These are phyloP conservation scores for Schrenkiella parvula DNA, from an alignment of 345 rosid genomes.

Conservation along the genomic window DNA sequence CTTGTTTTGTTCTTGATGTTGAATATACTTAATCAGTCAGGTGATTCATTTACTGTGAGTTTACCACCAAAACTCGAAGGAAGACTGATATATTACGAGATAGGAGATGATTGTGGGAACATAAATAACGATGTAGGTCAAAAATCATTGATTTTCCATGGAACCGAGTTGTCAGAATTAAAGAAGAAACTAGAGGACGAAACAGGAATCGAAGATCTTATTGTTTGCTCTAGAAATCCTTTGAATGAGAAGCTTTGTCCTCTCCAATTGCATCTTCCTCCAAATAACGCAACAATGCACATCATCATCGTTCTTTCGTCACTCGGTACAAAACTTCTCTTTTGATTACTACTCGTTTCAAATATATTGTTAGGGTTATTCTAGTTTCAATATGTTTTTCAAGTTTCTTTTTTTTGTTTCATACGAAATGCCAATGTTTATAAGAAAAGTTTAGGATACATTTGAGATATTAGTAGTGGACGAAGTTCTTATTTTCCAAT, in stretches of 20 bases:
- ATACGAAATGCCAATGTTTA: not conserved
- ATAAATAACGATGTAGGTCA: constrained; percentile 34
- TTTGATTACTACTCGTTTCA: not conserved
- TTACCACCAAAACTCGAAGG: constrained; percentile 44
- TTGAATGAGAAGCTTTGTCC: constrained; percentile 71
- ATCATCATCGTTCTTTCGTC: constrained; percentile 54
- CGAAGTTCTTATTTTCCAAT: not conserved
- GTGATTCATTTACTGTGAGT: constrained; percentile 12
- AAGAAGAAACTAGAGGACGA: constrained; percentile 52
- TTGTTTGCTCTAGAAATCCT: constrained; percentile 59
- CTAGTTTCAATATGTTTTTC: not conserved
- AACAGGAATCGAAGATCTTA: constrained; percentile 49
- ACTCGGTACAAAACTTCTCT: constrained; percentile 4
- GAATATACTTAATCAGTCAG: not conserved
- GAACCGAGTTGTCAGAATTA: constrained; percentile 57
- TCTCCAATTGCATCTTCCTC: constrained; percentile 87
- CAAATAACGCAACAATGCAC: constrained; percentile 65
- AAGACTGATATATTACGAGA: constrained; percentile 52
- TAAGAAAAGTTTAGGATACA: not conserved
- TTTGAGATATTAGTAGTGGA: not conserved
- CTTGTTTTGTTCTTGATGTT: not conserved
- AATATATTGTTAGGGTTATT: not conserved
- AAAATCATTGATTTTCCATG: constrained; percentile 51
- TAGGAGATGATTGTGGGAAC: constrained; percentile 48
- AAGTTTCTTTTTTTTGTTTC: not conserved